These are phyloP conservation scores for Lecanicillium sp. DNA, from an alignment of 2,329 filamentous ascomycete genomes.

Conservation along the genomic window DNA sequence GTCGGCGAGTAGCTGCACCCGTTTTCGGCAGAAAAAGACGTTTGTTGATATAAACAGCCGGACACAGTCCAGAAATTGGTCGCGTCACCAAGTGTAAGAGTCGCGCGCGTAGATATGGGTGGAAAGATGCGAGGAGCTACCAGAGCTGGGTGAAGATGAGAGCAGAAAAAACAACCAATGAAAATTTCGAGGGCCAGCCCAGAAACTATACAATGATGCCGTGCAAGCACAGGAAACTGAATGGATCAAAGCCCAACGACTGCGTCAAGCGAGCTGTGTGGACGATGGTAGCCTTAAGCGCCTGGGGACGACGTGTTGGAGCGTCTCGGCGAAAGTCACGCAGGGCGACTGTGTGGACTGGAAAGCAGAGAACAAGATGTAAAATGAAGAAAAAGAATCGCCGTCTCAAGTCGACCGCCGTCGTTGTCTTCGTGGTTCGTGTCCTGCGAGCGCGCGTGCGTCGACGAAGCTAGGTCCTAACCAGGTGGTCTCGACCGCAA, in stretches of 20 bases:
- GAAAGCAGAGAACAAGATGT: slow-evolving; percentile 5
- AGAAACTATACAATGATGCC: slow-evolving; percentile 17
- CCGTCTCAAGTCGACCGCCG: background rate
- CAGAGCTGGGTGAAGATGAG: slow-evolving; percentile 19
- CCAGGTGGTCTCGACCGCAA: slow-evolving; percentile 7
- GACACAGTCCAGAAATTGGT: slow-evolving; percentile 10
- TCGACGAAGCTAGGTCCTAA: background rate
- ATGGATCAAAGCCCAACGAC: slow-evolving; percentile 26
- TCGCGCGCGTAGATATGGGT: slow-evolving; percentile 8
- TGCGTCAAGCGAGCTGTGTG: slow-evolving; percentile 37
- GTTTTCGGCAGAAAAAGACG: background rate
- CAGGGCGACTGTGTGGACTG: slow-evolving; percentile 13
- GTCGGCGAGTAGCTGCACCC: background rate
- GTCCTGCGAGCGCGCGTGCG: slow-evolving; percentile 1
- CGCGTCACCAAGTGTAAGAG: slow-evolving; percentile 10
- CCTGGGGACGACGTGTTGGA: slow-evolving; percentile 17
- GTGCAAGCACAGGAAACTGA: slow-evolving; percentile 17
- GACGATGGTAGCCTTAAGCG: slow-evolving; percentile 23
- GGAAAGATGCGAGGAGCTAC: slow-evolving; percentile 25
- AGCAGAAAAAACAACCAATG: slow-evolving; percentile 15
- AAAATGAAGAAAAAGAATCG: background rate
- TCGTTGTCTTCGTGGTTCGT: slow-evolving; percentile 1
- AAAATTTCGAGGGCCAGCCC: slow-evolving; percentile 39
- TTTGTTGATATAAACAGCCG: background rate
- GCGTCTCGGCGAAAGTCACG: slow-evolving; percentile 14